A percentile compares a stretch with the other conserved stretches of the same genome.
These are phyloP conservation scores for Calamus simplicifolius DNA, from an alignment of 176 grass and related monocot genomes.

Conservation along the genomic window DNA sequence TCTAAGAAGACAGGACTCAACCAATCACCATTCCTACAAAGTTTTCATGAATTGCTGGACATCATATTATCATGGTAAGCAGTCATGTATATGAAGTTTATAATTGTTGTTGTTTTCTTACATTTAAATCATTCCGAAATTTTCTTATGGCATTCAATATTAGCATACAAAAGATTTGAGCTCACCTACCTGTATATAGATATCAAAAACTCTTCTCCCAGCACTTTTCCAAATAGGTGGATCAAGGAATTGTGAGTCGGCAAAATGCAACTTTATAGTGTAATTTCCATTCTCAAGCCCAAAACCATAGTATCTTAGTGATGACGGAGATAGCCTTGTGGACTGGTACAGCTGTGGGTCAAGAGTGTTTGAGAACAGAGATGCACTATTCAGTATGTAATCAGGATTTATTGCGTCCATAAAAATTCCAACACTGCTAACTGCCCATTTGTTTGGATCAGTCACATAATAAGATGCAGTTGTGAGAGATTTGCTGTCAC, in stretches of 20 bases:
- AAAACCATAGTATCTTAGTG: slow-evolving; percentile 32
- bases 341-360: slow-evolving; percentile 25
- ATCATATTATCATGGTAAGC: no score
- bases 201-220: slow-evolving; percentile 39
- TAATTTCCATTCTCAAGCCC: slow-evolving; percentile 49
- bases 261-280: slow-evolving; percentile 29
- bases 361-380: slow-evolving; percentile 22
- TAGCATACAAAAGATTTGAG: no score
- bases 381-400: slow-evolving; percentile 15
- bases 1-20: no score
- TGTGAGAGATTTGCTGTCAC: no score
- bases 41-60: no score
- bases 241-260: slow-evolving; percentile 21
- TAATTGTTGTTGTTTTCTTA: no score
- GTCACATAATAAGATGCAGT: slow-evolving; percentile 14
- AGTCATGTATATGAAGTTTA: no score
- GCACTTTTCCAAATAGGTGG: slow-evolving; percentile 26
- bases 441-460: slow-evolving; percentile 30
- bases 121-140: no score
- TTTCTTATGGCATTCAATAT: no score
- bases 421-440: slow-evolving; percentile 32
- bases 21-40: no score
- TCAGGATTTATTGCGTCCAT: neutral
- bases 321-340: slow-evolving; percentile 32
- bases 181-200: slow-evolving; percentile 51